Percentiles rank a stretch among this genome's conserved stretches.
phyloP scores from a whole-genome alignment of 345 rosid genomes.

The Citrus sp. region DNA sequence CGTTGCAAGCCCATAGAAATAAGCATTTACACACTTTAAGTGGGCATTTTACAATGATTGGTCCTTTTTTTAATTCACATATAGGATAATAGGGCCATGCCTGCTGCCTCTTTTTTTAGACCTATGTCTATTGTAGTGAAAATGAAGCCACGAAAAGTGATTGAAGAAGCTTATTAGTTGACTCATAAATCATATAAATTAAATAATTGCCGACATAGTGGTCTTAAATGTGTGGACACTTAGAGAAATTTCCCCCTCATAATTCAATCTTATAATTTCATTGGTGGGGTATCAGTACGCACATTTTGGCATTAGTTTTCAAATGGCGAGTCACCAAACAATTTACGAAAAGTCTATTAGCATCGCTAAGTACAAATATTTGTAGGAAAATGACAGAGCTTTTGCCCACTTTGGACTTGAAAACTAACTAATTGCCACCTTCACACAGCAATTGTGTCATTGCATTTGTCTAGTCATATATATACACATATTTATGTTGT shows the following conservation, averaged over 20 bases:
- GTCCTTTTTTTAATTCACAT: background rate
- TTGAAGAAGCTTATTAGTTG: constrained; percentile 7
- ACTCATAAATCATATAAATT: background rate
- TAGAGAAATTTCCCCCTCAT: background rate
- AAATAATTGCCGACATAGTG: too few species aligned
- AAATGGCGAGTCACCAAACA: background rate
- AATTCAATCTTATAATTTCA: too few species aligned
- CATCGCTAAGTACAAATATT: background rate
- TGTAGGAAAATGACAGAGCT: background rate
- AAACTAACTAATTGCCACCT: background rate
- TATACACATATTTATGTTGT: too few species aligned
- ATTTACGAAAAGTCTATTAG: background rate
- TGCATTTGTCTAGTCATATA: too few species aligned
- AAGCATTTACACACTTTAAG: background rate
- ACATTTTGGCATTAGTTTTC: background rate
- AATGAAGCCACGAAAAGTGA: background rate
- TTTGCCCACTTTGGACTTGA: background rate
- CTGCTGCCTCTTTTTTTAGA: background rate
- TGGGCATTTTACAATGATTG: background rate
- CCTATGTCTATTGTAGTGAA: background rate
- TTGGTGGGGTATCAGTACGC: too few species aligned
- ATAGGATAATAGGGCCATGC: too few species aligned
- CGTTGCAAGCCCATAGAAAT: too few species aligned
- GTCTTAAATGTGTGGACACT: background rate
- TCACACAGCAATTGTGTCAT: too few species aligned